Base-by-base conservation (phyloP, 1,284 basidiomycete genomes). In the Amanita bisporigera region DNA sequence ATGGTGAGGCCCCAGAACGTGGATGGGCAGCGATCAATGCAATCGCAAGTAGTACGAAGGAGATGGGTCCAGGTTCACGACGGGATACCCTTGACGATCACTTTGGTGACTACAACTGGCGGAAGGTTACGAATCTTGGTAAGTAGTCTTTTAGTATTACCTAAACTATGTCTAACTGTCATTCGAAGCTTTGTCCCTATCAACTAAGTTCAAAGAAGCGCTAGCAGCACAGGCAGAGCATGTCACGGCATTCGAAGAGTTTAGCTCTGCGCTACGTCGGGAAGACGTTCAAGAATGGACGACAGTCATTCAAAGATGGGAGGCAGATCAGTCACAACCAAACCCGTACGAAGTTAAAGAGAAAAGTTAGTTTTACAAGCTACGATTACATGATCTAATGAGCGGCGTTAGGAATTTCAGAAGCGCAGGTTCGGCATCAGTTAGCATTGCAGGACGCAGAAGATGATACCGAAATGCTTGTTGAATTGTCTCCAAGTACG, bases 41-140 rank as follows among this genome's bases (percentile, higher is more conserved):
- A 1, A 41, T 75, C 17, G 70, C 73, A 0, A 33, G 64, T 11
- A 75, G 74, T 45, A 75, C 75, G 2, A 55, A 66, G 14, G 73
- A 78, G 67, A 81, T 81, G 79, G 74, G 74, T 2, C 76, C 78
- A 3, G 77, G 76, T 2, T 64, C 60, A 50, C 70, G 76, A 1
- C 54, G 67, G 3, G 77, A 79, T 52, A 78, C 73, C 1, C 41
- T 80, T 3, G 74, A 81, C 54, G 74, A 80, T 50, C 74, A 77
- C 52, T 77, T 73, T 45, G 70, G 72, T 36, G 71, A 72, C 36
- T 69, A 65, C 57, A 77, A 77, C 66, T 78, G 73, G 73, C 54
- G 65, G 31, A 78, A 77, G 59, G 66, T 70, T 5, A 66, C 70
- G 58, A 36, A 63, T 70, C 6, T 19, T 31, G 36, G 6, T 40